Evolutionary conservation across 257 asterid genomes (phyloP).

Genomic region (Solanum chmielewskii): DNA sequence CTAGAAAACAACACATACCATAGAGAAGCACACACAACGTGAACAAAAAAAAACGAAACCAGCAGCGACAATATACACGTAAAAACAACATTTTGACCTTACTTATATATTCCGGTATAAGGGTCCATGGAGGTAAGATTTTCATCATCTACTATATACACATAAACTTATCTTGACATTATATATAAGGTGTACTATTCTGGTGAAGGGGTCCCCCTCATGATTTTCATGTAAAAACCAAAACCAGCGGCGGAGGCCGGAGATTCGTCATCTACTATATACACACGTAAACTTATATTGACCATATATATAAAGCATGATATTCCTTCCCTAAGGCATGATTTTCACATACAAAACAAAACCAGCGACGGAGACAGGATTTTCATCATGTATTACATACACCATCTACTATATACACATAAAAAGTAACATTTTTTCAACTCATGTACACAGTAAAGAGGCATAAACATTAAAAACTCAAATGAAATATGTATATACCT

Average conservation of each 20-base stretch:
- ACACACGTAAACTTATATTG: neutral
- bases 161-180: neutral
- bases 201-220: neutral
- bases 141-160: neutral
- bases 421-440: neutral
- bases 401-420: neutral
- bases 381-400: neutral
- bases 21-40: neutral
- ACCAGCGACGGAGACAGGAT: neutral
- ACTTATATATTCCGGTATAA: rapidly evolving
- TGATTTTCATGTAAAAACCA: neutral
- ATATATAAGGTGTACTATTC: neutral
- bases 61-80: neutral
- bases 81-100: neutral
- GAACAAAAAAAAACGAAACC: neutral
- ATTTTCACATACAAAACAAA: neutral
- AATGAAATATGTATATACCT: slow-evolving; percentile 30
- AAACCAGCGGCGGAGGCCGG: neutral
- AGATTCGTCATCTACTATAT: neutral
- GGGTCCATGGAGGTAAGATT: neutral
- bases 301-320: neutral
- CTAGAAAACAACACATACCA: neutral
- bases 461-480: neutral
- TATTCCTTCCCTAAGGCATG: neutral
- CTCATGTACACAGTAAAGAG: neutral